Conservation (phyloP, 2,329 filamentous ascomycete genomes). For the Pyrenophora graminea region DNA sequence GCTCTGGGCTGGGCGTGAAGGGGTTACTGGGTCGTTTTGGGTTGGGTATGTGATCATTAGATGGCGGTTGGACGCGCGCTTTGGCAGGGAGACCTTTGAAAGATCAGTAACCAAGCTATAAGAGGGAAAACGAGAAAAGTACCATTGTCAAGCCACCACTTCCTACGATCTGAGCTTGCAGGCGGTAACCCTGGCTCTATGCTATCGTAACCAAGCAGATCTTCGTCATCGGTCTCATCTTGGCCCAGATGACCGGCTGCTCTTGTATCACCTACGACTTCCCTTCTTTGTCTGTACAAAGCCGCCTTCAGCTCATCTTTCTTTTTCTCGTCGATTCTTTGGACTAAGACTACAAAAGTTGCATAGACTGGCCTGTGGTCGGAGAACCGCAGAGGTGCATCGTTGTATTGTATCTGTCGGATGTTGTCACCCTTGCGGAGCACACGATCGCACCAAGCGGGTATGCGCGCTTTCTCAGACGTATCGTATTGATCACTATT, state of each 20-base stretch:
- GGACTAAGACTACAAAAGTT: slow-evolving; percentile 82
- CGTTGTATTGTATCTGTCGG: slow-evolving; percentile 80
- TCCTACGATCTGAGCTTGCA: slow-evolving; percentile 64
- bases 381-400: slow-evolving; percentile 82
- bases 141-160: slow-evolving; percentile 69
- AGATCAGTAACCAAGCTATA: slow-evolving; percentile 28
- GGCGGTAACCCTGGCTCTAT: slow-evolving; percentile 76
- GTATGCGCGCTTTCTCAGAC: slow-evolving; percentile 92
- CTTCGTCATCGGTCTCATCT: slow-evolving; percentile 74
- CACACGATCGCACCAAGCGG: slow-evolving; percentile 95
- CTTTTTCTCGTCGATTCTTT: slow-evolving; percentile 73
- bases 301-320: slow-evolving; percentile 74
- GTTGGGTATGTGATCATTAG: slow-evolving; percentile 68
- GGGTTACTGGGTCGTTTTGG: slow-evolving; percentile 78
- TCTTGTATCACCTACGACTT: slow-evolving; percentile 67
- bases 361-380: slow-evolving; percentile 97
- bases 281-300: slow-evolving; percentile 71
- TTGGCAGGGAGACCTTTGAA: slow-evolving; percentile 69
- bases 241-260: slow-evolving; percentile 54
- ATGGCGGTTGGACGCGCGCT: slow-evolving; percentile 70
- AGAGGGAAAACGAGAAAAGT: slow-evolving; percentile 57
- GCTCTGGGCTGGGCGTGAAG: slow-evolving; percentile 72
- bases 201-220: slow-evolving; percentile 78
- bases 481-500: slow-evolving; percentile 89
- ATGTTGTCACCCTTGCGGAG: slow-evolving; percentile 83